Percentiles rank a stretch among this genome's conserved stretches.
Evolutionary conservation across 352 stramenopile species (phyloP).

Genomic region (Globisporangium splendens): DNA sequence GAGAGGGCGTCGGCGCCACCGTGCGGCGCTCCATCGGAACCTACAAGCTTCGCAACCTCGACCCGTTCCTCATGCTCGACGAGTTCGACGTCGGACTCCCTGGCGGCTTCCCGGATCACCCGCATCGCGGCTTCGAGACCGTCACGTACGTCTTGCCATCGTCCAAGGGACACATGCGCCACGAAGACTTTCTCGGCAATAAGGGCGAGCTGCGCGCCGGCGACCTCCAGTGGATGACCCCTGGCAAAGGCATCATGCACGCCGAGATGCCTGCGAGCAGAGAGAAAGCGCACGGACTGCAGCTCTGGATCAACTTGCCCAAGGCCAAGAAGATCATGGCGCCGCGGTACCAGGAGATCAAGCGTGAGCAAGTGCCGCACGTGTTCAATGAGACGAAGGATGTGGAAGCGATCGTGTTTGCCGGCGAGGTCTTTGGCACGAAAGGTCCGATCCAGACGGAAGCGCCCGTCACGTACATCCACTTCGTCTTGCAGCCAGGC

Average conservation of each 20-base stretch:
- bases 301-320: too few species aligned
- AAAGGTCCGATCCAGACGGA: constrained; percentile 20
- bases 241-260: constrained; percentile 15
- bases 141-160: too few species aligned
- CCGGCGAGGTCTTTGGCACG: constrained; percentile 20
- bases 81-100: constrained; percentile 45
- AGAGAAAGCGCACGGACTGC: too few species aligned
- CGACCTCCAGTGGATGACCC: too few species aligned
- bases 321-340: too few species aligned
- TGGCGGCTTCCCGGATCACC: too few species aligned
- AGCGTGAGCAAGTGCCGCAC: constrained; percentile 22
- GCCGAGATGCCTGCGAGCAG: too few species aligned
- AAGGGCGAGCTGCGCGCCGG: too few species aligned
- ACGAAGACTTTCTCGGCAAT: too few species aligned
- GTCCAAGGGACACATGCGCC: too few species aligned
- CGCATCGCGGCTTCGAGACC: too few species aligned
- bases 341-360: constrained; percentile 32
- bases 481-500: constrained; percentile 18
- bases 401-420: constrained; percentile 24
- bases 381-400: constrained; percentile 13
- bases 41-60: constrained; percentile 36
- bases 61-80: constrained; percentile 63
- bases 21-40: constrained; percentile 57
- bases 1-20: constrained; percentile 46
- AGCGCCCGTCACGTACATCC: constrained; percentile 24